Evolutionary conservation across 768 basidiomycete species (phyloP), one percentile per base, ranked within the genome.

Genomic region (Pleurotus djamor): DNA sequence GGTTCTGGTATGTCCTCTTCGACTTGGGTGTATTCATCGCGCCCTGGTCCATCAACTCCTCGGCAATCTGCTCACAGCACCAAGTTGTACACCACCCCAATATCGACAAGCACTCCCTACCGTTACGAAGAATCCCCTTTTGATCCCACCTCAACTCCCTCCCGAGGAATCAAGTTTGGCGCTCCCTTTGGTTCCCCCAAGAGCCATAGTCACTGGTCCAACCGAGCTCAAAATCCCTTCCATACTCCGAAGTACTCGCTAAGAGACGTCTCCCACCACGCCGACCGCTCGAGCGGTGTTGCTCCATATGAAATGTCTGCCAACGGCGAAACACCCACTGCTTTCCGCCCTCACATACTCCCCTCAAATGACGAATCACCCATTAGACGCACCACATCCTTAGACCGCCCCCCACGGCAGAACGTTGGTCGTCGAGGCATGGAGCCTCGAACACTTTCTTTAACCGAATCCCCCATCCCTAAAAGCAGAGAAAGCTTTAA

Each of bases 81-180:
- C 35, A 74, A 73, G 35, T 69, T 80, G 50, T 78, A 80, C 64
- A 67, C 69, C 0, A 76, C 76, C 6, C 78, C 80, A 34, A 68
- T 75, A 36, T 66, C 72, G 34, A 68, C 72, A 50, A 78, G 79
- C 43, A 50, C 61, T 14, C 71, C 63, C 50, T 65, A 64, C 56
- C 37, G 59, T 4, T 70, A 71, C 17, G 84, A 87, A 14, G 84
- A 84, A 44, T 74, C 79, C 4, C 82, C 85, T 1, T 93, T 91
- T 66, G 90, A 93, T 69, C 89, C 90, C 4, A 85, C 86, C 28
- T 88, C 89, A 16, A 92, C 91, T 7, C 91, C 91, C 3, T 92
- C 91, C n/a, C 77, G 91, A 47, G 89, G 90, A 4, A 85, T 91
- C 64, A 84, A 76, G 65, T 85, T 89, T 64, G 78, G 77, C 45